Evolutionary conservation across 2,329 filamentous ascomycete species (phyloP).

Genomic region (Stenocarpella maydis): DNA sequence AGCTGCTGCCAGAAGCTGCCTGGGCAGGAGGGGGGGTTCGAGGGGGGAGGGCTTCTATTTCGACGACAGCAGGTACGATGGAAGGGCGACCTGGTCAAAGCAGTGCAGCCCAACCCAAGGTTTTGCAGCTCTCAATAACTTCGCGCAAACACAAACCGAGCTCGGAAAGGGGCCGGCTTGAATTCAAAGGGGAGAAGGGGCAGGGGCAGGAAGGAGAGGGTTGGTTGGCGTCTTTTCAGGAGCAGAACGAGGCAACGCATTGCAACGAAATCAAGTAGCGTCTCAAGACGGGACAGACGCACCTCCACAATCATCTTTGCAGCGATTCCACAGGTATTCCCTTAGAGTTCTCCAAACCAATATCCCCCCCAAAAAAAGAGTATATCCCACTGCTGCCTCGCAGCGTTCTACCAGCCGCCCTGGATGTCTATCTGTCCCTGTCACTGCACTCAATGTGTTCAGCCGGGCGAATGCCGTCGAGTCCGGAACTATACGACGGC

Average conservation of each 20-base stretch:
- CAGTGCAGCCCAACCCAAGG: not conserved
- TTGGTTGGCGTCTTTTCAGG: not conserved
- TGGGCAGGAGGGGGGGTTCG: not conserved
- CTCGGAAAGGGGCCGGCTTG: not conserved
- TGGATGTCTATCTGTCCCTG: not conserved
- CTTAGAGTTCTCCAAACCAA: not conserved
- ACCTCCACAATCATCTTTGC: slow-evolving; percentile 50
- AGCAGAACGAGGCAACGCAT: not conserved
- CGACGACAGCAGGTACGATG: not conserved
- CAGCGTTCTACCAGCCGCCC: slow-evolving; percentile 21
- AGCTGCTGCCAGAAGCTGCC: not conserved
- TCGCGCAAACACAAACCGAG: not conserved
- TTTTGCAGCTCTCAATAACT: not conserved
- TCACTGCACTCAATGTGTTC: not conserved
- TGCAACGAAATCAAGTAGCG: not conserved
- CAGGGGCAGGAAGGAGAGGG: not conserved
- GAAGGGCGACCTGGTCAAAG: not conserved
- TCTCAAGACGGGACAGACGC: slow-evolving; percentile 1
- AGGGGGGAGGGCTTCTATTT: not conserved
- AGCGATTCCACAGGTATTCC: not conserved
- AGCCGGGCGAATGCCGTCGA: not conserved
- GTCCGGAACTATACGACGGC: not conserved
- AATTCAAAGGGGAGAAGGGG: not conserved
- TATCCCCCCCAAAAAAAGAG: not conserved
- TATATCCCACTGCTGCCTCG: slow-evolving; percentile 13